These are phyloP conservation scores for Corymbia calophylla DNA, from an alignment of 441 rosid genomes.

Conservation along the genomic window DNA sequence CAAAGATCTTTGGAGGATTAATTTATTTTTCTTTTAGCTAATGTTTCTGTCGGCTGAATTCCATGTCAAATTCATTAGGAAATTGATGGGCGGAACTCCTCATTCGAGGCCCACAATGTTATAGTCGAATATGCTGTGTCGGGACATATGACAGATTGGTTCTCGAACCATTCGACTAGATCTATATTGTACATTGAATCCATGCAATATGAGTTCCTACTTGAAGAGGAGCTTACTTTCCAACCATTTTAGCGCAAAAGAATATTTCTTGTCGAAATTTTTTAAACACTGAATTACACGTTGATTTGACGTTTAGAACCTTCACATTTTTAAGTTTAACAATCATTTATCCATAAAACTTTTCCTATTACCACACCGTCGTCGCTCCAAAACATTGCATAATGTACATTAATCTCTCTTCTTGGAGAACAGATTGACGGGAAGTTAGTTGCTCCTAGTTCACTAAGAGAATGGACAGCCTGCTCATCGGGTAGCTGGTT, in stretches of 20 bases:
- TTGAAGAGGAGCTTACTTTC: background rate
- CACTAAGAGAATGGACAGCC: background rate
- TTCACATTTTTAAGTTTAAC: background rate
- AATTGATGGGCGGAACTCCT: background rate
- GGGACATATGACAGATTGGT: background rate
- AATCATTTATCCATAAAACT: background rate
- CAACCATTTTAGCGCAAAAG: background rate
- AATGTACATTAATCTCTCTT: background rate
- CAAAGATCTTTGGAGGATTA: background rate
- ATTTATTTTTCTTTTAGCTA: background rate
- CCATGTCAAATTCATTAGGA: background rate
- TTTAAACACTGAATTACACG: background rate
- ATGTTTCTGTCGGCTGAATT: background rate
- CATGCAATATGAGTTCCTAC: background rate
- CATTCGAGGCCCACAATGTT: background rate
- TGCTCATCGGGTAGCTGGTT: background rate
- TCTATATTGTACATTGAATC: background rate
- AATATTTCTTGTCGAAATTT: background rate
- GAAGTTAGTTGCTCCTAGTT: conserved; percentile 6
- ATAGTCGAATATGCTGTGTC: background rate
- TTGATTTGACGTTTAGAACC: too few species aligned
- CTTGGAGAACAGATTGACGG: conserved; percentile 15
- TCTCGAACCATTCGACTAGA: background rate
- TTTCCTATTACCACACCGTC: background rate
- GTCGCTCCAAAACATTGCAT: background rate